Evolutionary conservation across 2,329 filamentous ascomycete species (phyloP), one percentile per base, ranked within the genome.

Genomic region (Monosporascus sp.): DNA sequence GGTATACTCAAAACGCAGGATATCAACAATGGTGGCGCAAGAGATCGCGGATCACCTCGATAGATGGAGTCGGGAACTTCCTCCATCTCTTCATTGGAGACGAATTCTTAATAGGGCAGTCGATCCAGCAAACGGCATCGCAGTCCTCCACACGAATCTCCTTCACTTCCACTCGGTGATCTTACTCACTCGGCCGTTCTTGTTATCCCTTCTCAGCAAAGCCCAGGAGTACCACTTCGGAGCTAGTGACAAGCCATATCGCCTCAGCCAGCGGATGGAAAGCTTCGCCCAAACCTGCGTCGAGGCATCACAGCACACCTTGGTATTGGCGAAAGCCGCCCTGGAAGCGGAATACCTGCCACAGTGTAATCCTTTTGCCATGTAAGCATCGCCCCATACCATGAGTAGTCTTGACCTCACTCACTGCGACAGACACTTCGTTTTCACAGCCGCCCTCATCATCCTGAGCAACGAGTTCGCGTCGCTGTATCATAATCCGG

Each of bases 161-260:
- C 71, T 86, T 37, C 81, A 86, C 53, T 81, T 77, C 52, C 83
- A 87, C 62, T 81, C 82, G 0, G 77, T 86, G 43, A 78, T 87
- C 26, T 72, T 88, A 0, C 74, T 88, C 1, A 85, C 82, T 1
- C 74, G 85, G 27, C 84, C 85, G 0, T 87, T 87, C 64, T 84
- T 87, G 54, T 69, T 86, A 16, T 81, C 78, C 53, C 73, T 84
- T 14, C 72, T 85, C 41, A 81, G 73, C 52, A 69, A 71, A 62
- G 62, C 66, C 2, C 66, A 68, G 37, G 63, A 67, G 55, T 64
- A 72, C 53, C 60, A 66, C 48, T 50, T 64, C 50, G 59, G 70
- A 53, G 52, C 63, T 49, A 56, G 56, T 45, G 62, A 62, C 44
- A 66, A 64, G 59, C 54, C 59, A 51, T 61, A 67, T 50, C 66